Percentiles rank a stretch among this genome's conserved stretches.
Evolutionary conservation across 495 filamentous ascomycete species (phyloP).

Genomic region (Elasticomyces elasticus): DNA sequence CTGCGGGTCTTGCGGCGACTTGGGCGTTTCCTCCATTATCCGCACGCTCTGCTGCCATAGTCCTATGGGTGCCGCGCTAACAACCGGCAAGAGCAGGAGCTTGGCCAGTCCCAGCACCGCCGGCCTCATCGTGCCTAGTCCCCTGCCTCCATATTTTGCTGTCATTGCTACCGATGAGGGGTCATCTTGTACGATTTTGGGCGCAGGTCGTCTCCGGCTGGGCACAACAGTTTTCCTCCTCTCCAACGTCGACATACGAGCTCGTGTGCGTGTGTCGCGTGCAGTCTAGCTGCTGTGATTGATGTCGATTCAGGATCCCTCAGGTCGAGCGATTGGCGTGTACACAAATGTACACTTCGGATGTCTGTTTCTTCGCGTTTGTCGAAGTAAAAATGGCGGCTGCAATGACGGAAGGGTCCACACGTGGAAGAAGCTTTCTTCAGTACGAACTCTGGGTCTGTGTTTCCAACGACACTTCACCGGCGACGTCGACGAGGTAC

Average conservation of each 20-base stretch:
- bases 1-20: conserved; percentile 39
- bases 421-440: no score
- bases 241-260: conserved; percentile 4
- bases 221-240: not conserved
- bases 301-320: not conserved
- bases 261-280: not conserved
- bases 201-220: no score
- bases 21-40: conserved; percentile 8
- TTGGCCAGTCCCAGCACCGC: conserved; percentile 10
- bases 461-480: no score
- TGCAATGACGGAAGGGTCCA: no score
- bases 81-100: conserved; percentile 9
- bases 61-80: conserved; percentile 10
- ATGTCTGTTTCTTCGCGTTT: no score
- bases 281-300: not conserved
- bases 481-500: no score
- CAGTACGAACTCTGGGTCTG: no score
- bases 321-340: no score
- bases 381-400: no score
- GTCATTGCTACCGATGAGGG: not conserved
- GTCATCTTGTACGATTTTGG: no score
- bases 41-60: not conserved
- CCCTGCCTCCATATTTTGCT: not conserved
- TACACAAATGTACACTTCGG: no score
- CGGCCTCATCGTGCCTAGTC: conserved; percentile 13